Base-by-base conservation (phyloP, 768 basidiomycete species). In the Strobilomyces confusus region DNA sequence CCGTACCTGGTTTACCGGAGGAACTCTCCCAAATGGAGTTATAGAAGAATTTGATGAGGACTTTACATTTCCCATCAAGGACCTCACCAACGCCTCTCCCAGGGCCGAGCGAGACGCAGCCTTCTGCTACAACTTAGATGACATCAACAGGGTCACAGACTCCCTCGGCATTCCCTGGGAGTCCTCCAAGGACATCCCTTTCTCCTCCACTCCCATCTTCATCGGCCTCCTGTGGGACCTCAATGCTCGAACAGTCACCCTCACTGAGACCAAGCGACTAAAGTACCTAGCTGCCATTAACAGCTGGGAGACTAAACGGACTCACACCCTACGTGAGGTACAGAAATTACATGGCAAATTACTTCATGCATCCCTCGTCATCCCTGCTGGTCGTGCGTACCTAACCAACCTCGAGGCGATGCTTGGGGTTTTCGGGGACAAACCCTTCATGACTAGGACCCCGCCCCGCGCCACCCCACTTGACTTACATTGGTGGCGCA, bases 391-490 rank as follows among this genome's bases (percentile, higher is more conserved):
- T 3, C 62, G 70, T 0, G 69, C 42, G 0, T 50, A 59, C 5
- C 52, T 59, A 4, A 14, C 13, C 0, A 50, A 44, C 7, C 14
- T 59, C n/a, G 74, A 80, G 49, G 17, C 34, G 1, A 72, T 78
- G 63, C 52, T 79, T 1, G 57, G 58, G 0, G 44, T 63, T 1
- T 73, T 62, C 38, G 17, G 47, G 37, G n/a, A 69, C 9, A 33
- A 56, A 55, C 30, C 44, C 30, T 30, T 30, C 44, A 32, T 5
- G 9, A 29, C 44, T 8, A 44, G 44, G n/a, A 32, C 26, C 5
- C 44, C 44, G 1, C 44, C 44, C 1, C 19, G 7, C 3, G n/a
- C 4, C 29, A 44, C 44, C 2, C 44, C n/a, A 1, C 17, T 12
- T 2, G 29, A 44, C 19, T 5, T 44, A n/a, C n/a, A 32, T 6